A percentile compares a stretch with the other conserved stretches of the same genome.
phyloP scores from a whole-genome alignment of 192 early-diverging fungal genomes.

The Coemansia sp. region DNA sequence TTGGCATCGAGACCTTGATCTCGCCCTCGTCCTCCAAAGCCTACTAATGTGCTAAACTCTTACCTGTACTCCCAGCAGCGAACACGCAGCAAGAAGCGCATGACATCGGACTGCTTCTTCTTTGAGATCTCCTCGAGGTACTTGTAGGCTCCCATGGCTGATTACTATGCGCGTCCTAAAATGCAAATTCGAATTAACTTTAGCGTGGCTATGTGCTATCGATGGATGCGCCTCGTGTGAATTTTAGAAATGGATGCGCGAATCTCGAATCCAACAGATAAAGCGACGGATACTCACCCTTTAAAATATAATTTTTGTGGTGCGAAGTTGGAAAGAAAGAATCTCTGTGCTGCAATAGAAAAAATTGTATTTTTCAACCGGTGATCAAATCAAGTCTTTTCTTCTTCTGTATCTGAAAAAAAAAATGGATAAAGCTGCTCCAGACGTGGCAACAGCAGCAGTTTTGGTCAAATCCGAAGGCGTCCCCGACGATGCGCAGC shows the following conservation, averaged over 20 bases:
- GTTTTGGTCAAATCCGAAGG: constrained; percentile 68
- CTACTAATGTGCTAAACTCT: constrained; percentile 1
- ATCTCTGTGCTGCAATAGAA: neutral
- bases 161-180: constrained; percentile 18
- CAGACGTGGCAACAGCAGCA: constrained; percentile 53
- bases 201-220: neutral
- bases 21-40: constrained; percentile 7
- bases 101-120: constrained; percentile 99
- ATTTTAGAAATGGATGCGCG: constrained; percentile 4
- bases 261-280: constrained; percentile 5
- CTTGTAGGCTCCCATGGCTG: constrained; percentile 75
- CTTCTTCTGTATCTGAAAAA: too few relatives aligned
- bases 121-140: constrained; percentile 95
- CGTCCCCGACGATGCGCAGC: constrained; percentile 61
- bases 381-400: neutral
- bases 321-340: constrained; percentile 41
- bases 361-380: neutral
- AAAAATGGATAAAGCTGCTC: constrained; percentile 1
- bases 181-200: constrained; percentile 1
- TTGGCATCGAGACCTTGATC: constrained; percentile 46
- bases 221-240: constrained; percentile 1
- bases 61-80: constrained; percentile 97
- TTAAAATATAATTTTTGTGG: constrained; percentile 23
- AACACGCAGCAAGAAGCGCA: constrained; percentile 97
- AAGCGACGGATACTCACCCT: constrained; percentile 11